These are phyloP conservation scores for Vanrija pseudolonga DNA, from an alignment of 1,284 basidiomycete species.

Conservation along the genomic window DNA sequence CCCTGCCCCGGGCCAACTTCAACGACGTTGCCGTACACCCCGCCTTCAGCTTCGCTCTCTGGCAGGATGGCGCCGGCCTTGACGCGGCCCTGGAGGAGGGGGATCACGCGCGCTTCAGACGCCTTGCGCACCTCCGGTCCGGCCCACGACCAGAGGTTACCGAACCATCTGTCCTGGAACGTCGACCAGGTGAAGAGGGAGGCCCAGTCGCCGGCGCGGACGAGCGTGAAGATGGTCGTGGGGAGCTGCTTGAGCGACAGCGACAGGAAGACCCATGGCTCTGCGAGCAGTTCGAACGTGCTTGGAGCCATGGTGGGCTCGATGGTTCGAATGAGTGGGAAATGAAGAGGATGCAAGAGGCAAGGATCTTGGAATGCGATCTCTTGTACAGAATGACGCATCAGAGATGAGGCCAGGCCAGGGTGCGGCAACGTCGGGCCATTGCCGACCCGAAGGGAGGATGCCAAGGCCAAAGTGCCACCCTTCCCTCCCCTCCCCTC, in stretches of 20 bases:
- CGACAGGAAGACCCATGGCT: slow-evolving; percentile 10
- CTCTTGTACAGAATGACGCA: too few species aligned
- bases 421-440: too few species aligned
- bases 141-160: slow-evolving; percentile 6
- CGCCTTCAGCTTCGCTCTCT: neutral
- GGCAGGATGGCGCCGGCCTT: slow-evolving; percentile 4
- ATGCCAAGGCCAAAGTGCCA: too few species aligned
- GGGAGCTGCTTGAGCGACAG: slow-evolving; percentile 8
- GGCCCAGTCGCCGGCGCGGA: neutral
- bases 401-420: too few species aligned
- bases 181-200: slow-evolving; percentile 2
- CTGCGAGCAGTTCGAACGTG: neutral
- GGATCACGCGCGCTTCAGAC: slow-evolving; percentile 9
- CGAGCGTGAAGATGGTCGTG: slow-evolving; percentile 2
- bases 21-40: slow-evolving; percentile 8
- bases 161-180: slow-evolving; percentile 15
- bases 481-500: too few species aligned
- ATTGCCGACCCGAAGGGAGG: too few species aligned
- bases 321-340: too few species aligned
- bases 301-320: too few species aligned
- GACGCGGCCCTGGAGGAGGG: slow-evolving; percentile 15
- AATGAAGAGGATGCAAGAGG: too few species aligned
- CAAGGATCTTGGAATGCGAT: too few species aligned
- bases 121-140: slow-evolving; percentile 8
- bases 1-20: slow-evolving; percentile 18